Conservation (phyloP, 306 rosid species). For the Mimosa bimucronata region DNA sequence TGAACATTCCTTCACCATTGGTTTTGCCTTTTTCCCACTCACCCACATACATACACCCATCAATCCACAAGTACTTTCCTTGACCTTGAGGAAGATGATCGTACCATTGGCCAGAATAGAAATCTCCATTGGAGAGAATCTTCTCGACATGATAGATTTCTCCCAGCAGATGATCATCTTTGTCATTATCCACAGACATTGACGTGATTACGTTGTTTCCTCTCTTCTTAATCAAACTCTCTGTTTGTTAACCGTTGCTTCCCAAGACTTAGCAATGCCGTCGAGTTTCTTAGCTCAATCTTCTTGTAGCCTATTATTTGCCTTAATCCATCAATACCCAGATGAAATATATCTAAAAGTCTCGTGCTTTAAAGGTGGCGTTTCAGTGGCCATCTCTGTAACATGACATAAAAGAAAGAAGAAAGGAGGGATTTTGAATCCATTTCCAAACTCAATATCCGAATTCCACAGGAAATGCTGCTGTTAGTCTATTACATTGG, state of each 20-base stretch:
- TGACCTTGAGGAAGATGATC: constrained; percentile 65
- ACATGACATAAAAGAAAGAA: constrained; percentile 31
- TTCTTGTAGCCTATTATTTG: constrained; percentile 40
- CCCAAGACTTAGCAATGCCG: constrained; percentile 68
- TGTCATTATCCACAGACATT: constrained; percentile 68
- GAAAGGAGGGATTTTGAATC: constrained; percentile 33
- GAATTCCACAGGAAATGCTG: constrained; percentile 30
- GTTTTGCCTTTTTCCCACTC: constrained; percentile 78
- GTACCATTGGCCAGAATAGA: constrained; percentile 79
- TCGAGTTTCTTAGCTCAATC: constrained; percentile 67
- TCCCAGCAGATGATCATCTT: constrained; percentile 55
- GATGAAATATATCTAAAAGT: constrained; percentile 30
- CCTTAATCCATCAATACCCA: constrained; percentile 48
- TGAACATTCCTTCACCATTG: constrained; percentile 73
- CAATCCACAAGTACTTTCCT: constrained; percentile 88
- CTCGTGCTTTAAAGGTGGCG: constrained; percentile 23
- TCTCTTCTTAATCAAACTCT: constrained; percentile 56
- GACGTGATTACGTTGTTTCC: constrained; percentile 59
- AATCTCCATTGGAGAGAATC: constrained; percentile 70
- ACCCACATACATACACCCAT: constrained; percentile 94
- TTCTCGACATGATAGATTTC: constrained; percentile 59
- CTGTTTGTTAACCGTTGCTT: constrained; percentile 75
- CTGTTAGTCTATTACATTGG: constrained; percentile 53
- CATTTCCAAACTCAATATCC: constrained; percentile 31
- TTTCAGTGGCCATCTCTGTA: constrained; percentile 33